These are phyloP conservation scores for Cladosporium cucumerinum DNA, from an alignment of 2,329 filamentous ascomycete species.

Conservation along the genomic window DNA sequence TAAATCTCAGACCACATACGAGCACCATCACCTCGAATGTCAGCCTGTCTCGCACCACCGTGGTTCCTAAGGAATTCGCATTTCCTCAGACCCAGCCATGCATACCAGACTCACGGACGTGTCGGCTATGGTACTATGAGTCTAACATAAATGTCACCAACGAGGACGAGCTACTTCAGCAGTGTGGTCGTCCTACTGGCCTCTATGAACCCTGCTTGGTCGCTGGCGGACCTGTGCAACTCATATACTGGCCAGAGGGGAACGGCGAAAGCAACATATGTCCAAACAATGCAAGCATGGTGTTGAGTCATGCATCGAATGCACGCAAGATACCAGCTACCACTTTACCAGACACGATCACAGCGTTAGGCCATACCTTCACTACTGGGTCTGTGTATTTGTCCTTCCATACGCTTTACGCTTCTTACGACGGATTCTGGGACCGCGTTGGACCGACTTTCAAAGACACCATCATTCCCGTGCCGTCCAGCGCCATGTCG, in stretches of 20 bases:
- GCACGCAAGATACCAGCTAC: neutral
- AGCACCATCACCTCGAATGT: slow-evolving; percentile 15
- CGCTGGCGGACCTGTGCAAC: slow-evolving; percentile 25
- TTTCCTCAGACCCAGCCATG: slow-evolving; percentile 19
- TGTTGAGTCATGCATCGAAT: neutral
- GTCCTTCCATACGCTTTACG: slow-evolving; percentile 25
- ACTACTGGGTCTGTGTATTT: slow-evolving; percentile 23
- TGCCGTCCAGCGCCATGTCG: slow-evolving; percentile 24
- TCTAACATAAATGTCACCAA: slow-evolving; percentile 17
- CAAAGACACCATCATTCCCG: slow-evolving; percentile 24
- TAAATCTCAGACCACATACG: slow-evolving; percentile 18
- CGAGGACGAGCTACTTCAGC: slow-evolving; percentile 6
- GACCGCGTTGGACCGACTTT: slow-evolving; percentile 25
- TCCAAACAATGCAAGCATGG: neutral
- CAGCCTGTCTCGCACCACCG: neutral
- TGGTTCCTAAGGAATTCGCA: neutral
- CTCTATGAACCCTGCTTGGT: slow-evolving; percentile 22
- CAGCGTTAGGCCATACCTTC: slow-evolving; percentile 25
- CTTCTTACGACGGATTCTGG: slow-evolving; percentile 20
- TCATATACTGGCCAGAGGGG: slow-evolving; percentile 25
- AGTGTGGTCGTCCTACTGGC: slow-evolving; percentile 21
- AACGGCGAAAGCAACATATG: slow-evolving; percentile 6
- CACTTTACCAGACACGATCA: slow-evolving; percentile 14
- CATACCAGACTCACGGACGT: slow-evolving; percentile 16
- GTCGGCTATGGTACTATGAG: slow-evolving; percentile 20